phyloP scores from a whole-genome alignment of 352 stramenopile species.

The Peronospora belbahrii region DNA sequence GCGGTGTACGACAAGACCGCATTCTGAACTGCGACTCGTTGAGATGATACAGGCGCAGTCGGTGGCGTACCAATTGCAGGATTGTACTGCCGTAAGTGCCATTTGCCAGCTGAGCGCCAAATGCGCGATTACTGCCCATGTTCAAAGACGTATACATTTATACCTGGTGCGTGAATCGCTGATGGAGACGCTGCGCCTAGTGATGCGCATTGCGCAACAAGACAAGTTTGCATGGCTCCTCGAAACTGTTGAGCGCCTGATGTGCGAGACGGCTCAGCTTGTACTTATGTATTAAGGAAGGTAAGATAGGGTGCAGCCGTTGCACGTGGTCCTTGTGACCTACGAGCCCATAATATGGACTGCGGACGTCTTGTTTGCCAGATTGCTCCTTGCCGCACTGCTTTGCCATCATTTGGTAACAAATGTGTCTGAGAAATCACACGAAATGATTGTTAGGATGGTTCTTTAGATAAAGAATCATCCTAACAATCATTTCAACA shows the following conservation, averaged over 20 bases:
- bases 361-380: too few species aligned
- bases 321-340: too few species aligned
- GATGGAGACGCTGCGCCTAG: conserved; percentile 48
- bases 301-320: too few species aligned
- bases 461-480: too few species aligned
- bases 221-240: conserved; percentile 63
- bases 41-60: conserved; percentile 83
- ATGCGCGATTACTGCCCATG: conserved; percentile 77
- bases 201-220: conserved; percentile 57
- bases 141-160: conserved; percentile 54
- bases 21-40: conserved; percentile 89
- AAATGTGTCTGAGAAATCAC: too few species aligned
- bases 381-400: too few species aligned
- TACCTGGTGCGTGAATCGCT: conserved; percentile 31
- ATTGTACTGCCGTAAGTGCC: conserved; percentile 81
- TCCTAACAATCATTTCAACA: too few species aligned
- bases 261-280: conserved; percentile 19
- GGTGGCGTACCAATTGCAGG: conserved; percentile 91
- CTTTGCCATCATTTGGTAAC: too few species aligned
- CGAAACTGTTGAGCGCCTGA: conserved; percentile 59
- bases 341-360: too few species aligned
- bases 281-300: conserved; percentile 16
- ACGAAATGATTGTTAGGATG: too few species aligned
- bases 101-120: conserved; percentile 61
- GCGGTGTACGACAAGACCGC: conserved; percentile 84